These are phyloP conservation scores for Alternaria triticina DNA, from an alignment of 2,329 filamentous ascomycete species.

Conservation along the genomic window DNA sequence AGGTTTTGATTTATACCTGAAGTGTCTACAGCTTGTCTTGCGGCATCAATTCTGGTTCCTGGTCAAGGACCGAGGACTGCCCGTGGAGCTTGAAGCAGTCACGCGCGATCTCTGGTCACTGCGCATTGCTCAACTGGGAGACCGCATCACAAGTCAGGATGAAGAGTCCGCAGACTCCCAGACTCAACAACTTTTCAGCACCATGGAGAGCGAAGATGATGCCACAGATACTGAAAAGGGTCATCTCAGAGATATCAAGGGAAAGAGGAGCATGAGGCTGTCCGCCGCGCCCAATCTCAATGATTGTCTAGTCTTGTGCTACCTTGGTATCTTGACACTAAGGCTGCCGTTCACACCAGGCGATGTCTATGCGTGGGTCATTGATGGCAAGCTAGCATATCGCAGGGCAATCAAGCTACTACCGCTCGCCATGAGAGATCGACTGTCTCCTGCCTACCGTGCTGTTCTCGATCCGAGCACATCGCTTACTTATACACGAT, in stretches of 20 bases:
- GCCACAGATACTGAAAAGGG: slow-evolving; percentile 43
- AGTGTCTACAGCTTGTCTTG: slow-evolving; percentile 83
- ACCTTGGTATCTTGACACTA: slow-evolving; percentile 77
- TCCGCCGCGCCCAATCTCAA: slow-evolving; percentile 67
- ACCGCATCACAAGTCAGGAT: slow-evolving; percentile 47
- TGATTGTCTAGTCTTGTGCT: slow-evolving; percentile 80
- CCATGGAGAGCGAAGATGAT: slow-evolving; percentile 56
- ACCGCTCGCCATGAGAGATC: slow-evolving; percentile 68
- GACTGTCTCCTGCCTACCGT: slow-evolving; percentile 68
- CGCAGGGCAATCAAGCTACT: slow-evolving; percentile 65
- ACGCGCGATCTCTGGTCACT: slow-evolving; percentile 87
- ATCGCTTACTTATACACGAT: slow-evolving; percentile 57
- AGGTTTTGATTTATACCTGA: slow-evolving; percentile 79
- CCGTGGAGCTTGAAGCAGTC: slow-evolving; percentile 76
- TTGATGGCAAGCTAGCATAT: slow-evolving; percentile 72
- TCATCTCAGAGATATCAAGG: slow-evolving; percentile 33
- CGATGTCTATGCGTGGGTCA: slow-evolving; percentile 73
- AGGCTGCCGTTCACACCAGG: slow-evolving; percentile 77
- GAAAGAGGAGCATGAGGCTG: slow-evolving; percentile 54
- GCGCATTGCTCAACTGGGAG: slow-evolving; percentile 65
- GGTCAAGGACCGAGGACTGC: slow-evolving; percentile 69
- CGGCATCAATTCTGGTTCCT: slow-evolving; percentile 82
- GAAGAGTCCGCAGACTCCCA: slow-evolving; percentile 44
- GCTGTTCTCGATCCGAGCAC: slow-evolving; percentile 62
- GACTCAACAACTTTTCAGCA: slow-evolving; percentile 64